Evolutionary conservation across 2,329 filamentous ascomycete genomes (phyloP).

Genomic region (Colletotrichum aenigma): DNA sequence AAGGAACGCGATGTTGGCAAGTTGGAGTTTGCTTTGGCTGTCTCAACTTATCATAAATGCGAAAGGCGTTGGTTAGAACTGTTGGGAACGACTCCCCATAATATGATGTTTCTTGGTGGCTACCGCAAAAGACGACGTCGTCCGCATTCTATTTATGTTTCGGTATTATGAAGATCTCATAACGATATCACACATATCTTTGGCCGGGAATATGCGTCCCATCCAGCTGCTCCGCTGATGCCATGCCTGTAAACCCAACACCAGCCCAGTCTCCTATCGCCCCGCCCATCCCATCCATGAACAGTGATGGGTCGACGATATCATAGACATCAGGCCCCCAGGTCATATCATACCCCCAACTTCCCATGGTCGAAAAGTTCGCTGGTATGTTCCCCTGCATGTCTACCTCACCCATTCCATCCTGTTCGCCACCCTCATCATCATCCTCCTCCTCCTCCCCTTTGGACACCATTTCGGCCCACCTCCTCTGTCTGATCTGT

Average conservation of each 20-base stretch:
- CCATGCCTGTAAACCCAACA: background rate
- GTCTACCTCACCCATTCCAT: background rate
- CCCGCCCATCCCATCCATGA: background rate
- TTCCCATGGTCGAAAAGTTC: background rate
- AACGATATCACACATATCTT: background rate
- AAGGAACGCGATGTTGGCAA: background rate
- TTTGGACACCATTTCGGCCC: conserved; percentile 47
- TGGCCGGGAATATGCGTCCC: background rate
- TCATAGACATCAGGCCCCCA: background rate
- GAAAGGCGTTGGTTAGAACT: background rate
- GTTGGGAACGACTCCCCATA: background rate
- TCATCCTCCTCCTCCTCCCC: background rate
- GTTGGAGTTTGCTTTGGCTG: background rate
- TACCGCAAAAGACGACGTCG: rapidly evolving
- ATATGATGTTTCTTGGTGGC: background rate
- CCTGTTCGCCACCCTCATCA: background rate
- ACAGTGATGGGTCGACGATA: background rate
- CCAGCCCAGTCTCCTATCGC: background rate
- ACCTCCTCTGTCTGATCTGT: conserved; percentile 49
- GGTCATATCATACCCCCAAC: background rate
- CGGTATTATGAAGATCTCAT: rapidly evolving
- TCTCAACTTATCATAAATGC: background rate
- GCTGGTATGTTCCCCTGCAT: background rate
- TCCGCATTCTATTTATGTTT: rapidly evolving
- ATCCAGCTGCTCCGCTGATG: background rate